Base-by-base conservation (phyloP, 2,329 filamentous ascomycete genomes). In the Neonectria magnoliae region DNA sequence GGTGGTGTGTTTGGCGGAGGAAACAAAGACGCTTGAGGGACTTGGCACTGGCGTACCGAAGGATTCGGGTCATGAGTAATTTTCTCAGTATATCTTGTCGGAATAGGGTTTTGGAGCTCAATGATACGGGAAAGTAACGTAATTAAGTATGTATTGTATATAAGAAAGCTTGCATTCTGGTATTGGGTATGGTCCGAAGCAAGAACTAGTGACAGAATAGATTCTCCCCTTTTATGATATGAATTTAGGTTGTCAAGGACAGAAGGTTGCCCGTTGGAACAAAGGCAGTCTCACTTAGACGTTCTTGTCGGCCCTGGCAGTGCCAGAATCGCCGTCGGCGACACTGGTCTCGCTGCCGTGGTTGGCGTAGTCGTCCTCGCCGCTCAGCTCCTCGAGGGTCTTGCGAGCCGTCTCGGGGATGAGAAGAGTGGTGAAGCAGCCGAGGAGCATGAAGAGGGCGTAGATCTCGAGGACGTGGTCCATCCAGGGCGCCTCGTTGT, bases 401-500 rank as follows among this genome's bases (percentile, higher is more conserved):
- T 90, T 90, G 62, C 90, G 83, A 81, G 91, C 92, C 20, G 90
- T 93, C 83, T 93, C 91, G 8, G 90, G 90, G 64, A 93, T 92
- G 62, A 92, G 80, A 1, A 92, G 79, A 1, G 90, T 90, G 10
- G 90, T 91, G 75, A 91, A 84, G 79, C 87, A 82, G 61, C 92
- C 92, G 62, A 88, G 82, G 36, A 93, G 84, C 91, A 93, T 94
- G 84, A 94, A 93, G 29, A 92, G 83, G 6, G 91, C 90, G 74
- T 85, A 87, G 71, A 93, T 93, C 83, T 93, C 83, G 75, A 94
- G 87, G 44, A 93, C 91, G 77, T 93, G 91, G 80, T 93, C 85
- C 78, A 94, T 85, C 91, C 91, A 94, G 2, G 90, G 91, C 16
- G 76, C 73, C 0, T 73, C 68, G 66, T 81, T 80, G 2, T 57